Base-by-base conservation (phyloP, 345 rosid genomes). In the Iberis pinnata region DNA sequence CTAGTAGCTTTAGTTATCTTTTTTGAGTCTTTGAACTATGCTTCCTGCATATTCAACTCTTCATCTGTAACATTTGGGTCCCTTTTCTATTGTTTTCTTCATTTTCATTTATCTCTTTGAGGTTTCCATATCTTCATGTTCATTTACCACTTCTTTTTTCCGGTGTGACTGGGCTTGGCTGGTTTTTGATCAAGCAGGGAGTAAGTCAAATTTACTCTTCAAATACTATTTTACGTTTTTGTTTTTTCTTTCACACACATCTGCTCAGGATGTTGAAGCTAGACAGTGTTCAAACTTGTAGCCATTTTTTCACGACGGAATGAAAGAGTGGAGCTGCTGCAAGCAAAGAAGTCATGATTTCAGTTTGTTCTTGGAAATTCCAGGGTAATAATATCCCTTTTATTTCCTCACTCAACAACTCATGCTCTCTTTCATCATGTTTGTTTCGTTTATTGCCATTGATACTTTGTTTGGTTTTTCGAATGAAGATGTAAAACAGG, bases 241-340 rank as follows among this genome's bases (percentile, higher is more conserved):
- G 10, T 41, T 18, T 25, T 11, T n/a, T n/a, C n/a, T n/a, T n/a
- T n/a, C n/a, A n/a, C n/a, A n/a, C n/a, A n/a, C n/a, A n/a, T 63
- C 12, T 20, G 8, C 12, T 27, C 37, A 5, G 50, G 45, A 49
- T 16, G 16, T 42, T 45, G 45, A 36, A 52, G 60, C 32, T 61
- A 43, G 8, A 41, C 8, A 12, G 54, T 43, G 10, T 41, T 32
- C 31, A 26, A 20, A 57, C 73, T 32, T 76, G 61, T 70, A 88
- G 94, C 98, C 98, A 25, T 58, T 76, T 65, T 92, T 92, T 68
- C 95, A 81, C 40, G 97, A 92, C 49, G 98, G 97, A 62, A 88
- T 75, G 82, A 92, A 83, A 76, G 96, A 88, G 59, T 88, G 98
- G 98, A 85, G 98, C 57, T 92, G 98, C 75, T 92, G 95, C 82